Evolutionary conservation across 225 moss, liverwort and hornwort species (phyloP), one percentile per base, ranked within the genome.

Genomic region (Sphagnum tenellum): DNA sequence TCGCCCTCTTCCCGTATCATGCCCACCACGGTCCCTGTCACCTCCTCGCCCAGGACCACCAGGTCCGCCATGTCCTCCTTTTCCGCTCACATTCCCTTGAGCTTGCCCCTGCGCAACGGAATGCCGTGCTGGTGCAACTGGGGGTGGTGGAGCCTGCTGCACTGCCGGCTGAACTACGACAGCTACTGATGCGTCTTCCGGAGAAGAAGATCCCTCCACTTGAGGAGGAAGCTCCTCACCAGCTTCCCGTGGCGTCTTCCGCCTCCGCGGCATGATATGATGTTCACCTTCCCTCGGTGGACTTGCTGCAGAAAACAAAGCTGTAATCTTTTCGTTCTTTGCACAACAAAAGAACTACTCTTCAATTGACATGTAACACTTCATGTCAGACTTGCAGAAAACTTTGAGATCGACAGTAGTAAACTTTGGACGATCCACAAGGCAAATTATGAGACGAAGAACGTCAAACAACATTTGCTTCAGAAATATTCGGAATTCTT

Each of bases 171-270:
- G 61, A 11, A 66, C 76, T 11, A 69, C 8, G 13, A 13, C 59
- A 29, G 1, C 29, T 29, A 29, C 29, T 29, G 29, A 29, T 29
- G 29, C 29, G 29, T 29, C 29, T 29, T 29, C 29, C 29, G 29
- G 29, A 0, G 29, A 29, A 29, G 29, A 29, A 29, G 29, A 29
- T 29, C 29, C 29, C 14, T 82, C 87, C 44, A 81, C 82, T 55
- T 73, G 79, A 44, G 81, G 65, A 63, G 29, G 29, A 29, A 29
- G 29, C 29, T 79, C 84, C 77, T 94, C 94, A 63, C 89, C 94
- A 2, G 85, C 72, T 57, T 89, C 94, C 77, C 82, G 83, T 48
- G 94, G 63, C 12, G 91, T 94, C 69, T 86, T 91, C 9, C 94
- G 76, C 81, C 86, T 84, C 45, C 94, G 75, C 44, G 91, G 91